A percentile compares a stretch with the other conserved stretches of the same genome.
Evolutionary conservation across 768 basidiomycete species (phyloP).

Genomic region (Auricularia cornea): DNA sequence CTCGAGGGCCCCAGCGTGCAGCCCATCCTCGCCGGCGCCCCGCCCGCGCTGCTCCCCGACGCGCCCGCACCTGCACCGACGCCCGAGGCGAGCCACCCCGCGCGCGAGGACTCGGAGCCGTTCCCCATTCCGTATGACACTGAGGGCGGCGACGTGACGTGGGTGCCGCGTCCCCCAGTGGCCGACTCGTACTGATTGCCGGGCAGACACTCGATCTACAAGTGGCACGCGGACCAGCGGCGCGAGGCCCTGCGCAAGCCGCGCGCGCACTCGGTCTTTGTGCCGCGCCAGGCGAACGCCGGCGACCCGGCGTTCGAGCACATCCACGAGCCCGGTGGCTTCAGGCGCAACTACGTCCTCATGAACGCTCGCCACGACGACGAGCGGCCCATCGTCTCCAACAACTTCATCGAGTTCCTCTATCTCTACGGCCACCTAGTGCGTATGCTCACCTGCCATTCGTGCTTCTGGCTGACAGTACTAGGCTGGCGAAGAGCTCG

Average conservation of each 20-base stretch:
- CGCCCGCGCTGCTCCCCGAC: slow-evolving; percentile 12
- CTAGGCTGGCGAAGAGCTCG: slow-evolving; percentile 85
- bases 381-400: slow-evolving; percentile 42
- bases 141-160: slow-evolving; percentile 89
- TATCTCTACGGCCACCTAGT: slow-evolving; percentile 96
- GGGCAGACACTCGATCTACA: slow-evolving; percentile 84
- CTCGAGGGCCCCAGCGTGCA: slow-evolving; percentile 20
- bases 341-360: slow-evolving; percentile 7
- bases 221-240: slow-evolving; percentile 78
- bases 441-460: slow-evolving; percentile 26
- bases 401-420: slow-evolving; percentile 91
- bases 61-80: slow-evolving; percentile 13
- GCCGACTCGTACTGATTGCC: slow-evolving; percentile 6
- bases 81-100: slow-evolving; percentile 12
- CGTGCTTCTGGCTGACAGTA: neutral
- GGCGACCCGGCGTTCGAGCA: slow-evolving; percentile 76
- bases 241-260: slow-evolving; percentile 31
- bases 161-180: slow-evolving; percentile 29
- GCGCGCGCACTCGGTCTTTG: slow-evolving; percentile 10
- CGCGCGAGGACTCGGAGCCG: slow-evolving; percentile 48
- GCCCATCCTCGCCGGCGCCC: neutral
- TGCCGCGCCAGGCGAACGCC: slow-evolving; percentile 23
- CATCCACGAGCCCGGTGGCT: slow-evolving; percentile 92
- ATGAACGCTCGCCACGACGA: neutral
- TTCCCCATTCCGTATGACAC: slow-evolving; percentile 88